Conservation (phyloP, 179 eudicot genomes). For the Silene vulgaris region DNA sequence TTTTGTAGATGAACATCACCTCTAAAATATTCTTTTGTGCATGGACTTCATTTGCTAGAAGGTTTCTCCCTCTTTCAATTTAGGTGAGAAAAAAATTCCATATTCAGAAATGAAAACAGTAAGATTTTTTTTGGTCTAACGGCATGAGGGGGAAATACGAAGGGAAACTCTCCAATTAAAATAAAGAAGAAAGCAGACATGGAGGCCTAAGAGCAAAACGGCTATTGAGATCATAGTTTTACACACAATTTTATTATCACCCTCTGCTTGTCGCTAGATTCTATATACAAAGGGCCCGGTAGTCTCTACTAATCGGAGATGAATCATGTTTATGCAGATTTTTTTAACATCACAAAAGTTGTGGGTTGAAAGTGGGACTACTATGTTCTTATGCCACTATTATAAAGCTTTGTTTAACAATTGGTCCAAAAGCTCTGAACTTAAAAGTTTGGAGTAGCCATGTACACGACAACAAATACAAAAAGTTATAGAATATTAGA, state of each 20-base stretch:
- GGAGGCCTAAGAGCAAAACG: neutral
- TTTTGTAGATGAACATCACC: too few species aligned
- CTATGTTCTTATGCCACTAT: neutral
- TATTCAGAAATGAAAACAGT: neutral
- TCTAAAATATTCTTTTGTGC: too few species aligned
- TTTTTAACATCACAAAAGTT: neutral
- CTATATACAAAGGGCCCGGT: neutral
- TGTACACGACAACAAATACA: neutral
- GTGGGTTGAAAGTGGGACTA: neutral
- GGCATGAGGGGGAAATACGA: neutral
- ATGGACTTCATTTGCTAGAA: neutral
- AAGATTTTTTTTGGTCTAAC: neutral
- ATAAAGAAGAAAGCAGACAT: too few species aligned
- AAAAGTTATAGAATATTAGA: neutral
- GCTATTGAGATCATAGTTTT: neutral
- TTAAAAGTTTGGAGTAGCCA: neutral
- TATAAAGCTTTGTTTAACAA: constrained; percentile 1
- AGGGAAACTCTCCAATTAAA: too few species aligned
- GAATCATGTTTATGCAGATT: neutral
- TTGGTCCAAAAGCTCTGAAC: neutral
- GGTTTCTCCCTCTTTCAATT: neutral
- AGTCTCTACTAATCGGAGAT: neutral
- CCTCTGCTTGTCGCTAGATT: neutral
- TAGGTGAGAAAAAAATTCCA: neutral
- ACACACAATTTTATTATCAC: neutral